Evolutionary conservation across 2,329 filamentous ascomycete species (phyloP).

Genomic region (Arthrobotrys pseudoclavata): DNA sequence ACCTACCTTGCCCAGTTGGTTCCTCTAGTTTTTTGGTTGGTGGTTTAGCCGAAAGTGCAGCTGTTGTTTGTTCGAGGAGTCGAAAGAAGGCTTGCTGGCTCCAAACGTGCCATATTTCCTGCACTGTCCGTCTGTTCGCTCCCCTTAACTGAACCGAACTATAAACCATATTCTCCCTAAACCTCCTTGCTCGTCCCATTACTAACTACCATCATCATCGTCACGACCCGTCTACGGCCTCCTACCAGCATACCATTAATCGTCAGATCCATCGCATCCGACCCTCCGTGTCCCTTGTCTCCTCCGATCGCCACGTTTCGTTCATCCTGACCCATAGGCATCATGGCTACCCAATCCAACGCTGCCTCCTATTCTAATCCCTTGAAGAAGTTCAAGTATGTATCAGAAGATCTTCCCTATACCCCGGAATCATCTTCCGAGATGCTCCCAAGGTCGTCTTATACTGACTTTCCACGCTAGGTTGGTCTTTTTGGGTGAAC

Average conservation of each 20-base stretch:
- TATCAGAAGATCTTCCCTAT: conserved; percentile 42
- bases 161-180: conserved; percentile 2
- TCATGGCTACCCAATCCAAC: conserved; percentile 60
- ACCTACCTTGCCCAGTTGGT: background rate
- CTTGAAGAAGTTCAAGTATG: conserved; percentile 99
- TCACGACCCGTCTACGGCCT: conserved; percentile 23
- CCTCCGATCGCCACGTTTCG: conserved; percentile 13
- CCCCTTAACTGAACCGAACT: conserved; percentile 20
- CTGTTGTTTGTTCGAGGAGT: conserved; percentile 6
- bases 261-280: background rate
- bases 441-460: conserved; percentile 62
- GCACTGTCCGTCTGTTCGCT: conserved; percentile 13
- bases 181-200: conserved; percentile 32
- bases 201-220: conserved; percentile 8
- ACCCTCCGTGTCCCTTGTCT: conserved; percentile 6
- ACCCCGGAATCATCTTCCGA: background rate
- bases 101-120: conserved; percentile 20
- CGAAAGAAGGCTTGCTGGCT: conserved; percentile 28
- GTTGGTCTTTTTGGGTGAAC: conserved; percentile 96
- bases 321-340: conserved; percentile 36
- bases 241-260: conserved; percentile 5
- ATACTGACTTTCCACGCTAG: conserved; percentile 69
- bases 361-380: conserved; percentile 97
- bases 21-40: conserved; percentile 27
- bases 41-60: conserved; percentile 46